Base-by-base conservation (phyloP, 2,329 filamentous ascomycete species). In the Fusarium cyanostomum region DNA sequence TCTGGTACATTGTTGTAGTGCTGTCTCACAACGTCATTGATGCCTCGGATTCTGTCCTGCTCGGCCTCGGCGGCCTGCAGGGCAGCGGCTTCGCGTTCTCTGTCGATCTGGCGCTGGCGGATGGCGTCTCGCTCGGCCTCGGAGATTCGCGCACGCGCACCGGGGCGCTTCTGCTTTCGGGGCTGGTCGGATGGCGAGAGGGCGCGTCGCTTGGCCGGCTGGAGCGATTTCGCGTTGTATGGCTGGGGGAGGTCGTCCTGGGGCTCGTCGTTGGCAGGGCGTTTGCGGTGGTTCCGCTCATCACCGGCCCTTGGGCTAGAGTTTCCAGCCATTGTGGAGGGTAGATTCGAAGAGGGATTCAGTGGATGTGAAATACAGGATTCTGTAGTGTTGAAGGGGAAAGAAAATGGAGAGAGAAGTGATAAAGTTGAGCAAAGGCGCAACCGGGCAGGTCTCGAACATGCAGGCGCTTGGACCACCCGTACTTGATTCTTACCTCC, bases 1-100 rank as follows among this genome's bases (percentile, higher is more conserved):
- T 99, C 91, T 1, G 94, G 94, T 0, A 98, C 94, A 33, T 91
- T 89, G 77, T 99, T 99, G 83, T 99, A 99, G 77, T 97, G 94
- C 66, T 96, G 89, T 46, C 89, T 87, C 44, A 98, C 95, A 8
- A 96, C 89, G 72, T 98, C 92, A 69, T 94, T 88, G 38, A 88
- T 89, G 45, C 88, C 80, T 30, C 81, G 78, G 38, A 78, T 77
- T 38, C 80, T 77, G 46, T 78, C 77, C 10, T 77, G 72, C 51
- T 79, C 75, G 0, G 73, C 74, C 6, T 75, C 74, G 13, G 75
- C 74, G 8, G 75, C 75, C 12, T 75, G 74, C 7, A 73, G 72
- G 18, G 72, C 74, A 12, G 75, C 77, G 12, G 76, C 71, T 28
- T 80, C 79, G 43, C 77, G 77, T 50, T 85, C 82, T 61, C 84